Evolutionary conservation across 768 basidiomycete genomes (phyloP).

Genomic region (Pulveroboletus sp.): DNA sequence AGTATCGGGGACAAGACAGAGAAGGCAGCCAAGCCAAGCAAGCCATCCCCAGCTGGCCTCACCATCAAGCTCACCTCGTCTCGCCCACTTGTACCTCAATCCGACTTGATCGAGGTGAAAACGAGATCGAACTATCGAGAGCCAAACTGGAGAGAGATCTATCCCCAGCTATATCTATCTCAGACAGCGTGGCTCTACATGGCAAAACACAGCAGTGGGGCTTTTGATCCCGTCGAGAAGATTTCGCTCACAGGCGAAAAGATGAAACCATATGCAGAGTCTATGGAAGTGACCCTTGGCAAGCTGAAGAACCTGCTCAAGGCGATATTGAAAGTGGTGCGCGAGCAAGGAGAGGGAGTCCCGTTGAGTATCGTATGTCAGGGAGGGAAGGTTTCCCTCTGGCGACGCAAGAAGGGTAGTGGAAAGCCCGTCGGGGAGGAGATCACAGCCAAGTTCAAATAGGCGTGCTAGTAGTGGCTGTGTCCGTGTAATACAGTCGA

Average conservation of each 20-base stretch:
- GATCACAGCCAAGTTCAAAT: conserved; percentile 21
- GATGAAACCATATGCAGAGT: conserved; percentile 22
- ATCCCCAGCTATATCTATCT: conserved; percentile 68
- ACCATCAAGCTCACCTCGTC: conserved; percentile 24
- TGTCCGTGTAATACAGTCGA: neutral
- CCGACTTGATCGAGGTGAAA: conserved; percentile 34
- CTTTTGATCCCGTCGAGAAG: conserved; percentile 51
- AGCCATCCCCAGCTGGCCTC: conserved; percentile 3
- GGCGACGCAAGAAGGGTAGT: conserved; percentile 38
- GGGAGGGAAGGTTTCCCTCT: conserved; percentile 43
- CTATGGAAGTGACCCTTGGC: conserved; percentile 17
- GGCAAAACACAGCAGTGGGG: conserved; percentile 54
- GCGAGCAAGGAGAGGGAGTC: conserved; percentile 50
- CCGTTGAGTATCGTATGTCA: conserved; percentile 56
- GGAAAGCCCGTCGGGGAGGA: conserved; percentile 19
- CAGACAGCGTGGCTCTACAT: conserved; percentile 62
- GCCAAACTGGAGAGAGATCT: conserved; percentile 58
- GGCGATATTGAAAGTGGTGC: conserved; percentile 46
- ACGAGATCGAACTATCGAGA: conserved; percentile 29
- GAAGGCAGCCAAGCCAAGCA: neutral
- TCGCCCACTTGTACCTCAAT: conserved; percentile 34
- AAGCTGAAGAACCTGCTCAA: conserved; percentile 29
- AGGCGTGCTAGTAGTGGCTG: conserved; percentile 11
- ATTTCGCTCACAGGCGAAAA: conserved; percentile 32
- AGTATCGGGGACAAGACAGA: conserved; percentile 10